phyloP scores from a whole-genome alignment of 1,139 yeast species.

The Candida sanyaensis region DNA sequence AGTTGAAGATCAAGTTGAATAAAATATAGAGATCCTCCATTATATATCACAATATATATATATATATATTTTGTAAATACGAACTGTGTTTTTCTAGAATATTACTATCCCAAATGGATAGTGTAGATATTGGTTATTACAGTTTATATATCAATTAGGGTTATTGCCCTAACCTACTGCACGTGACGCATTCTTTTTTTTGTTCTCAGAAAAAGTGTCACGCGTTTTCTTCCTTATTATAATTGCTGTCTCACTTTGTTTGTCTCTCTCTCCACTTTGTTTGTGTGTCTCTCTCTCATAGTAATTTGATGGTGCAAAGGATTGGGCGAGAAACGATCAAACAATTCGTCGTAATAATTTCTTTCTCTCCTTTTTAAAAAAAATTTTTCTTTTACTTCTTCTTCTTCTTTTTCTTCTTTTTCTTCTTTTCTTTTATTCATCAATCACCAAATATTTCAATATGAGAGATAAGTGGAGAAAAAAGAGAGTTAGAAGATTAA shows the following conservation, averaged over 20 bases:
- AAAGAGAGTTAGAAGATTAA: constrained; percentile 99
- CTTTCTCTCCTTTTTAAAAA: background rate
- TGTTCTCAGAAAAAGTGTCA: background rate
- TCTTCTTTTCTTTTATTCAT: constrained; percentile 10
- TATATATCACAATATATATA: too few relatives aligned
- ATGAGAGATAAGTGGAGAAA: constrained; percentile 98
- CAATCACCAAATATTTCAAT: constrained; percentile 35
- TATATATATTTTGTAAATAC: too few relatives aligned
- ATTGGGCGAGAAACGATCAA: too few relatives aligned
- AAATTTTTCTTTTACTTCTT: constrained; percentile 10
- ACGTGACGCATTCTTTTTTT: background rate
- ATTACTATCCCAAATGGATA: background rate
- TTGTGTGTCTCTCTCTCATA: too few relatives aligned
- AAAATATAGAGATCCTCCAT: background rate
- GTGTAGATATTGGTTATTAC: background rate
- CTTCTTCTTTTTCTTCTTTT: constrained; percentile 13
- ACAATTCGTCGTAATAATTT: background rate
- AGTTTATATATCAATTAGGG: background rate
- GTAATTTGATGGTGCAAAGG: too few relatives aligned
- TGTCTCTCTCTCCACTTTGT: too few relatives aligned
- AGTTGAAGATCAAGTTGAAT: constrained; percentile 21
- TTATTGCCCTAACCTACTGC: background rate
- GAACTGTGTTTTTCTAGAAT: background rate
- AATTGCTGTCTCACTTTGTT: background rate
- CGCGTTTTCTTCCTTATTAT: background rate